Conservation (phyloP, 176 grass and related monocot genomes). For the Aegilops umbellulata region DNA sequence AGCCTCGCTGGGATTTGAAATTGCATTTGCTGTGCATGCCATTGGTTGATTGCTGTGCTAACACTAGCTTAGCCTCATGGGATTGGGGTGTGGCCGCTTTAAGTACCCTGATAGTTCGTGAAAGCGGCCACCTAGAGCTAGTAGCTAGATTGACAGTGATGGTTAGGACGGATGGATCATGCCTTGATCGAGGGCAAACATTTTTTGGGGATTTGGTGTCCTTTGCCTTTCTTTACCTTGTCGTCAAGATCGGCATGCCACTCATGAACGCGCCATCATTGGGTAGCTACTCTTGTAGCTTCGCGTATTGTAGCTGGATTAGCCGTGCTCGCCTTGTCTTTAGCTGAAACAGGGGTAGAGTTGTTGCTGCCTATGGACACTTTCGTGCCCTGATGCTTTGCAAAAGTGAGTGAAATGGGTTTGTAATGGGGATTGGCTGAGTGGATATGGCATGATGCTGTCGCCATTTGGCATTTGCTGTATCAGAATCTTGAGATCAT, state of each 20-base stretch:
- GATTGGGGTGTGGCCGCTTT: constrained; percentile 24
- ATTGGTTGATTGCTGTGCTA: constrained; percentile 23
- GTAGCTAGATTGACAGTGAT: constrained; percentile 16
- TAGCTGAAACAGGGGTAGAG: neutral
- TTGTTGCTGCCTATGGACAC: neutral
- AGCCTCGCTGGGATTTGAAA: neutral
- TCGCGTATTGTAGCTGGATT: neutral
- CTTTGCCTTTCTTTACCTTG: constrained; percentile 3
- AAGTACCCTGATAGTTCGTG: constrained; percentile 50
- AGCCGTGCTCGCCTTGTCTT: constrained; percentile 1
- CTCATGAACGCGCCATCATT: constrained; percentile 25
- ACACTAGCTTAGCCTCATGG: neutral
- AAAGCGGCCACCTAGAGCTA: constrained; percentile 24
- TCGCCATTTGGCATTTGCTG: constrained; percentile 26
- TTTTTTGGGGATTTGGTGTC: constrained; percentile 6
- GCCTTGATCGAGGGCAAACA: constrained; percentile 23
- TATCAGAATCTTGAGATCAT: constrained; percentile 8
- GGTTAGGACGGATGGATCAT: constrained; percentile 23
- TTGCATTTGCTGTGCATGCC: neutral
- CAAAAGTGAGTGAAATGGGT: constrained; percentile 15
- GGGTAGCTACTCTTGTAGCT: constrained; percentile 19
- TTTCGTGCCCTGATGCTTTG: constrained; percentile 10
- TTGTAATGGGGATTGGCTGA: neutral
- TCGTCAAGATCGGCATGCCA: constrained; percentile 10
- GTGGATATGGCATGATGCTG: constrained; percentile 11